Conservation (phyloP, 768 basidiomycete species). For the Tremella mesenterica region DNA sequence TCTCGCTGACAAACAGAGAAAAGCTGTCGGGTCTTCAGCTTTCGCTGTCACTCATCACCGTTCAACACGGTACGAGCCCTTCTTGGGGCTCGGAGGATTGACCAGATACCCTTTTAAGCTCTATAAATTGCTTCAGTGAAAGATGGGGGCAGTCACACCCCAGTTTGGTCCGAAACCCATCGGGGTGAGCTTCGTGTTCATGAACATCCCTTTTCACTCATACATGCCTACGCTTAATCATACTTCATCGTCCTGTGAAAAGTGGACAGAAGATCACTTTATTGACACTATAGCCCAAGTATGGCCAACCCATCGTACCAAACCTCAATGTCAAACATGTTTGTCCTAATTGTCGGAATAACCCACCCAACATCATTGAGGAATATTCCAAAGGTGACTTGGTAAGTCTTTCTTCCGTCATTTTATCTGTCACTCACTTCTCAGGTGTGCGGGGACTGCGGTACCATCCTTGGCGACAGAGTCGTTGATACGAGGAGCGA, state of each 20-base stretch:
- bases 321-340: slow-evolving; percentile 49
- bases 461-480: slow-evolving; percentile 87
- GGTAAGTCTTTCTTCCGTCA: slow-evolving; percentile 61
- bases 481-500: slow-evolving; percentile 97
- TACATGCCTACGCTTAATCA: neutral
- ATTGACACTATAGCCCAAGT: slow-evolving; percentile 24
- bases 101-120: too few relatives aligned
- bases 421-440: neutral
- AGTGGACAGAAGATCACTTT: too few relatives aligned
- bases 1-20: too few relatives aligned
- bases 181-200: neutral
- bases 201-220: neutral
- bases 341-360: slow-evolving; percentile 90
- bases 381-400: slow-evolving; percentile 97
- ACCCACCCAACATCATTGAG: slow-evolving; percentile 89
- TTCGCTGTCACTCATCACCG: neutral
- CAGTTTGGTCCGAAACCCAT: neutral
- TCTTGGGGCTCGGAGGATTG: too few relatives aligned
- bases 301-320: slow-evolving; percentile 35
- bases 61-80: slow-evolving; percentile 1
- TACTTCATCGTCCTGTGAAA: too few relatives aligned
- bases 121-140: too few relatives aligned
- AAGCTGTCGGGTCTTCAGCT: too few relatives aligned
- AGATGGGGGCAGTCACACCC: too few relatives aligned
- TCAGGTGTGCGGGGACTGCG: slow-evolving; percentile 44